phyloP scores from a whole-genome alignment of 2,329 filamentous ascomycete species.

The Nemania diffusa region DNA sequence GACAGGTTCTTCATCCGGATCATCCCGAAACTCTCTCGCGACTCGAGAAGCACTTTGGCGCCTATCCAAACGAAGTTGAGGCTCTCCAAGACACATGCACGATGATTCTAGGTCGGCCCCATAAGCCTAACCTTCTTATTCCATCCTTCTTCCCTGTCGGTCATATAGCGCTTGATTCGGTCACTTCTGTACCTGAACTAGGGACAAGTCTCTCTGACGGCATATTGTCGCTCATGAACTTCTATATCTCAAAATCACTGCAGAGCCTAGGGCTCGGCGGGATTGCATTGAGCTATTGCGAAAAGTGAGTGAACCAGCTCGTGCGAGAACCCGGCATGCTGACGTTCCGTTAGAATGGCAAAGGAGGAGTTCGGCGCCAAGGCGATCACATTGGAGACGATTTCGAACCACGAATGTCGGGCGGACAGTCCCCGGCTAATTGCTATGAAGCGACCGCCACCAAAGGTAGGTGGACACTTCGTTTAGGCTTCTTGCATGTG shows the following conservation, averaged over 20 bases:
- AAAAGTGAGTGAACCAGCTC: conserved; percentile 34
- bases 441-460: conserved; percentile 35
- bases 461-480: conserved; percentile 26
- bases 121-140: conserved; percentile 32
- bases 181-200: conserved; percentile 34
- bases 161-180: conserved; percentile 47
- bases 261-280: conserved; percentile 42
- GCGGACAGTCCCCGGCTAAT: conserved; percentile 39
- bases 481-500: not conserved
- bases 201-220: conserved; percentile 35
- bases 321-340: not conserved
- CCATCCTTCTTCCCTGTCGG: conserved; percentile 46
- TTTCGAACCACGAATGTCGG: conserved; percentile 37
- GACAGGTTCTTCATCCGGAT: conserved; percentile 34
- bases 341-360: conserved; percentile 36
- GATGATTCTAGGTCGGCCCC: conserved; percentile 32
- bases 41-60: conserved; percentile 39
- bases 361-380: conserved; percentile 40
- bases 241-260: conserved; percentile 43
- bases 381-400: conserved; percentile 41
- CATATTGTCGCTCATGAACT: conserved; percentile 41
- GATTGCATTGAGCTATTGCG: conserved; percentile 36
- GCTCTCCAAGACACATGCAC: conserved; percentile 36
- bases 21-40: conserved; percentile 36
- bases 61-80: conserved; percentile 35